Evolutionary conservation across 140 eudicot genomes (phyloP).

Genomic region (Erigeron philadelphicus): DNA sequence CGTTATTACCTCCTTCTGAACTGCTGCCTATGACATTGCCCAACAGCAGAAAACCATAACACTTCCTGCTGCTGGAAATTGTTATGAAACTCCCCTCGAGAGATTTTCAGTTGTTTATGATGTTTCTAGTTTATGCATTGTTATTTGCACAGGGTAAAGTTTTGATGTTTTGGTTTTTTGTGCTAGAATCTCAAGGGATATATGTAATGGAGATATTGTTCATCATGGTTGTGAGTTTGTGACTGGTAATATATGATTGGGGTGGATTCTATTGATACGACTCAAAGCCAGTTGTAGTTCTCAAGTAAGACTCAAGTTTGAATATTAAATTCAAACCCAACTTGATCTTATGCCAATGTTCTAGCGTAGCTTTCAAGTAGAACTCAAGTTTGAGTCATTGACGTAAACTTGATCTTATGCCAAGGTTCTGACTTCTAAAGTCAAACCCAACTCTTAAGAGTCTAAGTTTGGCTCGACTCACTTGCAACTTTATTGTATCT

Average conservation of each 20-base stretch:
- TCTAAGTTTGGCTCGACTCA: too few species aligned
- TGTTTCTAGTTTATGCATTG: not conserved
- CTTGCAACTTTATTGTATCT: too few species aligned
- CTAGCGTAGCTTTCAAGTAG: too few species aligned
- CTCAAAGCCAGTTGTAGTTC: too few species aligned
- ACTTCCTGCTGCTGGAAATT: not conserved
- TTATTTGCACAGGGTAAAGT: not conserved
- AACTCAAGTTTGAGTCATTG: too few species aligned
- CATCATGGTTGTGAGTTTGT: not conserved
- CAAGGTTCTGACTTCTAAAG: too few species aligned
- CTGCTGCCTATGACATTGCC: slow-evolving; percentile 55
- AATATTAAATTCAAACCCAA: too few species aligned
- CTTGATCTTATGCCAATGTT: too few species aligned
- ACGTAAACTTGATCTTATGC: too few species aligned
- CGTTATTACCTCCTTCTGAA: slow-evolving; percentile 79
- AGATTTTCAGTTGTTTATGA: not conserved
- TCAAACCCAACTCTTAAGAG: too few species aligned
- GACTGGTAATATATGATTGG: not conserved
- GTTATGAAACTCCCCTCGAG: not conserved
- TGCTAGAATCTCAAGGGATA: not conserved
- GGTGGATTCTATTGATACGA: not conserved
- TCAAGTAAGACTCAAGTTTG: too few species aligned
- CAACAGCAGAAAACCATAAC: slow-evolving; percentile 39
- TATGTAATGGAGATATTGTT: not conserved
- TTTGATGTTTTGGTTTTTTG: not conserved